A percentile compares a stretch with the other conserved stretches of the same genome.
phyloP scores from a whole-genome alignment of 257 asterid genomes.

The Lantana camara region DNA sequence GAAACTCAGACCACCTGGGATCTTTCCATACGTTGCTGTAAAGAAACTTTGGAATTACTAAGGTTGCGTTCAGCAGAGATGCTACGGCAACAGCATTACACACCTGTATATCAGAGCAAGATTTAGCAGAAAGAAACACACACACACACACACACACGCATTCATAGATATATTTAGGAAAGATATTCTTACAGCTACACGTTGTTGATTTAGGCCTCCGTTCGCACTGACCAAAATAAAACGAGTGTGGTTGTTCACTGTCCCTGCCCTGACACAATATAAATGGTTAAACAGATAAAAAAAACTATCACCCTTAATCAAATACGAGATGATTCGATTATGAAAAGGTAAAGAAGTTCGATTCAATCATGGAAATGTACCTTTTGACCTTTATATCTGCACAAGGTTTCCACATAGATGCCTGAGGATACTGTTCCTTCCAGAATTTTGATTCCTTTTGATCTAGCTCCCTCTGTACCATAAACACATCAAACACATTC shows the following conservation, averaged over 20 bases:
- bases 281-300: slow-evolving; percentile 36
- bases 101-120: slow-evolving; percentile 49
- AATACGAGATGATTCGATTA: slow-evolving; percentile 2
- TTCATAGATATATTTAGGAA: neutral
- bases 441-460: slow-evolving; percentile 56
- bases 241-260: slow-evolving; percentile 53
- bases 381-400: slow-evolving; percentile 55
- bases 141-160: too few species aligned
- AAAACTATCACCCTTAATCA: slow-evolving; percentile 23
- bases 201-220: slow-evolving; percentile 93
- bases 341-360: neutral
- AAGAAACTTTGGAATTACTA: slow-evolving; percentile 88
- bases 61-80: slow-evolving; percentile 82
- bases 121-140: neutral
- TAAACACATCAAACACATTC: neutral
- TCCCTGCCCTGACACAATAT: slow-evolving; percentile 62
- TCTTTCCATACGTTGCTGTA: slow-evolving; percentile 98
- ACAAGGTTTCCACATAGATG: slow-evolving; percentile 82
- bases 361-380: slow-evolving; percentile 30
- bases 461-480: slow-evolving; percentile 49
- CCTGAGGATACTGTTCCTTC: slow-evolving; percentile 64
- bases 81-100: slow-evolving; percentile 96
- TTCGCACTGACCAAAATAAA: slow-evolving; percentile 83
- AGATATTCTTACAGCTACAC: slow-evolving; percentile 77
- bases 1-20: slow-evolving; percentile 60